These are phyloP conservation scores for Bipolaris zeicola DNA, from an alignment of 2,329 filamentous ascomycete species.

Conservation along the genomic window DNA sequence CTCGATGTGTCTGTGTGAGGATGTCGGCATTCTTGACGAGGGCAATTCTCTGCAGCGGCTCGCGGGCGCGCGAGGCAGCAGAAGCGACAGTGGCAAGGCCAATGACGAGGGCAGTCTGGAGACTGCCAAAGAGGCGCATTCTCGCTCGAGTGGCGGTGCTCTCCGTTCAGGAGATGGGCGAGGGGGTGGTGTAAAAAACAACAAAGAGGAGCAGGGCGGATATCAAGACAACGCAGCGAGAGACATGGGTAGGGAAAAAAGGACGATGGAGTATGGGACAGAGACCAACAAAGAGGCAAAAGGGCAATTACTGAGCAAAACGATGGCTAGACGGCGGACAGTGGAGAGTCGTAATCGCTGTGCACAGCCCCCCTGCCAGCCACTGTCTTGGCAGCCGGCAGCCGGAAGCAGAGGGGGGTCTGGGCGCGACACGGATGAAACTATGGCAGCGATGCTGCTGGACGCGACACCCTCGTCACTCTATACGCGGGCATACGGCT, in stretches of 20 bases:
- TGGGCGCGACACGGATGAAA: slow-evolving; percentile 32
- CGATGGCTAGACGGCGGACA: slow-evolving; percentile 20
- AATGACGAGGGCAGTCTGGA: slow-evolving; percentile 26
- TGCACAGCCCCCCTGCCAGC: slow-evolving; percentile 26
- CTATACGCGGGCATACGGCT: not conserved
- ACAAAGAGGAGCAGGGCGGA: slow-evolving; percentile 1
- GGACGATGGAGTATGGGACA: slow-evolving; percentile 7
- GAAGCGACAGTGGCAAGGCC: slow-evolving; percentile 33
- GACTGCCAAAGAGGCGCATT: slow-evolving; percentile 38
- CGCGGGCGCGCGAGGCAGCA: slow-evolving; percentile 57
- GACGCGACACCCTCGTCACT: not conserved
- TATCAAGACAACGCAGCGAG: slow-evolving; percentile 31
- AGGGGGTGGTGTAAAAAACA: not conserved
- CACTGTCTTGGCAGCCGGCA: slow-evolving; percentile 21
- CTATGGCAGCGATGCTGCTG: slow-evolving; percentile 5
- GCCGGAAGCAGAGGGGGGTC: slow-evolving; percentile 18
- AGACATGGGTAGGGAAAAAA: slow-evolving; percentile 34
- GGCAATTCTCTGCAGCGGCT: slow-evolving; percentile 76
- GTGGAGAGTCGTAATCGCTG: slow-evolving; percentile 29
- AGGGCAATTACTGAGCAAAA: slow-evolving; percentile 11
- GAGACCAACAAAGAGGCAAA: slow-evolving; percentile 13
- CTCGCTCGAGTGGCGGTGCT: slow-evolving; percentile 27
- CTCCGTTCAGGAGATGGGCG: slow-evolving; percentile 31
- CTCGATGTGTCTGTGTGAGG: slow-evolving; percentile 75
- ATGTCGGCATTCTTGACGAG: slow-evolving; percentile 76